A percentile compares a stretch with the other conserved stretches of the same genome.
phyloP scores from a whole-genome alignment of 139 green algal species.

The Closterium sp. region DNA sequence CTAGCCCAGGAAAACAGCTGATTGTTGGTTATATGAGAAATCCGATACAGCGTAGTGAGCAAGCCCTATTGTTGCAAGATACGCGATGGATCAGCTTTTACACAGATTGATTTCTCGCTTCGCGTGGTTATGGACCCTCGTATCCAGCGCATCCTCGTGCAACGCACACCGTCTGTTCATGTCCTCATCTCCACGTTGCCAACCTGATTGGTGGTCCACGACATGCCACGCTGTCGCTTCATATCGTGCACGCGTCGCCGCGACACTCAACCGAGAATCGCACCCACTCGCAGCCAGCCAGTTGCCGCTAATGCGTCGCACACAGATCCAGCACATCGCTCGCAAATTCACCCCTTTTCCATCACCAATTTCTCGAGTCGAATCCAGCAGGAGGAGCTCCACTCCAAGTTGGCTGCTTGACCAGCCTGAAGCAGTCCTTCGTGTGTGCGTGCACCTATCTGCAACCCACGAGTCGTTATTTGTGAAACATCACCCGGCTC shows the following conservation, averaged over 20 bases:
- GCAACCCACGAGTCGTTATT: too few species aligned
- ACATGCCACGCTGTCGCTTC: background rate
- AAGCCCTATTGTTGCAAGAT: background rate
- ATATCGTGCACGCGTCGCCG: background rate
- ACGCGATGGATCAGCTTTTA: too few species aligned
- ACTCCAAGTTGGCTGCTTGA: background rate
- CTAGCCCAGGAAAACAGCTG: too few species aligned
- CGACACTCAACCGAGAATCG: background rate
- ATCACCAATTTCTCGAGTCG: background rate
- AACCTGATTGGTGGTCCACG: background rate
- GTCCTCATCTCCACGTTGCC: background rate
- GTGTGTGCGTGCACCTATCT: too few species aligned
- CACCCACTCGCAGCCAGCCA: background rate
- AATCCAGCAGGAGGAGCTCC: background rate
- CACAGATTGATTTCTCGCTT: too few species aligned
- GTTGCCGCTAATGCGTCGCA: background rate
- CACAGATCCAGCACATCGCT: too few species aligned
- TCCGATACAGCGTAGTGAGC: background rate
- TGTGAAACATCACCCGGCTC: too few species aligned
- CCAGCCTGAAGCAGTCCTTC: background rate
- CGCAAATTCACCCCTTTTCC: background rate
- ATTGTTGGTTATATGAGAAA: background rate
- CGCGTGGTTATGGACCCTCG: background rate
- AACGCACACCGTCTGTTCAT: background rate
- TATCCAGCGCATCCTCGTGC: background rate